Percentiles rank a stretch among this genome's conserved stretches.
Evolutionary conservation across 2,329 filamentous ascomycete species (phyloP).

Genomic region (Colletotrichum tamarilloi): DNA sequence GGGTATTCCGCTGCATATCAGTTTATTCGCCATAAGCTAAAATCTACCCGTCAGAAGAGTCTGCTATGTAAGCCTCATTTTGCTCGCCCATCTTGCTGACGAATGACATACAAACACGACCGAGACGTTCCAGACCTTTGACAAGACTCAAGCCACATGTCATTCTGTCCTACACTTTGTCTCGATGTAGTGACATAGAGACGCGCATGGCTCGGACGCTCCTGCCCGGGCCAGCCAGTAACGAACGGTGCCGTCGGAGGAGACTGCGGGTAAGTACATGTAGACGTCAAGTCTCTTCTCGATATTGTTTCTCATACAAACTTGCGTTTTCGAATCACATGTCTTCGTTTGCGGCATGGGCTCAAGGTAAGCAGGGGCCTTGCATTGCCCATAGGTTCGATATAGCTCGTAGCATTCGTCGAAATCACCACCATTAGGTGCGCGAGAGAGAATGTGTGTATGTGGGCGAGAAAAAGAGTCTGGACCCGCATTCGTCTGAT

Average conservation of each 20-base stretch:
- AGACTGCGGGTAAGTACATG: neutral
- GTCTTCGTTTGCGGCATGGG: neutral
- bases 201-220: neutral
- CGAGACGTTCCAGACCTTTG: neutral
- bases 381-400: neutral
- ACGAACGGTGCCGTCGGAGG: neutral
- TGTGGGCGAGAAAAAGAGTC: no score
- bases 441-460: no score
- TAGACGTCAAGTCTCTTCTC: neutral
- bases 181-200: neutral
- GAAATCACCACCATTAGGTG: neutral
- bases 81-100: neutral
- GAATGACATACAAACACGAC: neutral
- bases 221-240: neutral
- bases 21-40: neutral
- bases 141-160: neutral
- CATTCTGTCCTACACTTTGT: neutral
- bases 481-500: no score
- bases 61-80: neutral
- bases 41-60: neutral
- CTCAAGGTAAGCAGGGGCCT: no score
- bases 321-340: neutral
- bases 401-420: neutral
- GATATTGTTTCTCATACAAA: neutral
- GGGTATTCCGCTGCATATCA: fast-evolving